These are phyloP conservation scores for Prunella vulgaris DNA, from an alignment of 257 asterid genomes.

Conservation along the genomic window DNA sequence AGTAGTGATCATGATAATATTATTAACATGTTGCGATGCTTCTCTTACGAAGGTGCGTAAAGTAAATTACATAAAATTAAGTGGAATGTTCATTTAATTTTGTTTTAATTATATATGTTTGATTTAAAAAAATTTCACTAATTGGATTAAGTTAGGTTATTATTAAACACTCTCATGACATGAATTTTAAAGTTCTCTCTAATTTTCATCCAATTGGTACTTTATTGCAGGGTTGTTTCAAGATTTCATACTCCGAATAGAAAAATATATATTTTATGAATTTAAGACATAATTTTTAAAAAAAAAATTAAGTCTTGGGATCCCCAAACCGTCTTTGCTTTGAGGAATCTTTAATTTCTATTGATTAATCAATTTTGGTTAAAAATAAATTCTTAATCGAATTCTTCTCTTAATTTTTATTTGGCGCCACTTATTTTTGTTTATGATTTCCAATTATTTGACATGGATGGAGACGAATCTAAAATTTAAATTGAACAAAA, in stretches of 20 bases:
- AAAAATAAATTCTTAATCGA: background rate
- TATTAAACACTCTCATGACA: background rate
- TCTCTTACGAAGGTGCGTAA: slow-evolving; percentile 23
- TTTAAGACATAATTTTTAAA: too few relatives aligned
- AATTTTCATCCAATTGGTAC: background rate
- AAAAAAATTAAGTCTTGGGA: too few relatives aligned
- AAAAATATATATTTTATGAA: too few relatives aligned
- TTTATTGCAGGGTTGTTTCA: background rate
- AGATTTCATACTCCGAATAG: too few relatives aligned
- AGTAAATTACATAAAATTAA: background rate
- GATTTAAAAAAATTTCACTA: too few relatives aligned
- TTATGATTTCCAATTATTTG: too few relatives aligned
- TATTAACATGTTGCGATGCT: slow-evolving; percentile 12
- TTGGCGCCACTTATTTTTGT: background rate
- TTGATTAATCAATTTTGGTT: background rate
- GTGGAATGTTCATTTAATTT: background rate
- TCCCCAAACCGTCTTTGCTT: too few relatives aligned
- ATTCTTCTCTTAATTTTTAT: background rate
- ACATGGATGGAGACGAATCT: too few relatives aligned
- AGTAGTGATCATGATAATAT: slow-evolving; percentile 11
- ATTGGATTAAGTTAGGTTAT: background rate
- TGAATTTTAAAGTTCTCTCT: background rate
- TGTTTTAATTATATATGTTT: too few relatives aligned
- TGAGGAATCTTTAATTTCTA: background rate
- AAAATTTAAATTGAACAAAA: too few relatives aligned